Percentiles rank a stretch among this genome's conserved stretches.
Evolutionary conservation across 2,329 filamentous ascomycete genomes (phyloP).

Genomic region (Colletotrichum navitas): DNA sequence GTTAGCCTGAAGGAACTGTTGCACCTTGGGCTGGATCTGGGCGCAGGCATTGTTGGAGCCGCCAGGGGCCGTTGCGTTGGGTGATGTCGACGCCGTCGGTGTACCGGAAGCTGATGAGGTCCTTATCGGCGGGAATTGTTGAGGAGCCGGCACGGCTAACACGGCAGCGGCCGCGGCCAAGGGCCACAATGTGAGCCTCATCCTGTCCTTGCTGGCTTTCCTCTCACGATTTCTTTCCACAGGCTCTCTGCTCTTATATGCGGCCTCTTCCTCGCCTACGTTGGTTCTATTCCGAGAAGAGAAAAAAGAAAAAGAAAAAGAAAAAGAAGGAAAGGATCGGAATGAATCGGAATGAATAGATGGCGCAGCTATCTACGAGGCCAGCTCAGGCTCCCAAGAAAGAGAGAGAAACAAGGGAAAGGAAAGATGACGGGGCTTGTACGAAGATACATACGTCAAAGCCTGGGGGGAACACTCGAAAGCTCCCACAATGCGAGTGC

Average conservation of each 20-base stretch:
- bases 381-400: slow-evolving; percentile 38
- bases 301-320: neutral
- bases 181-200: slow-evolving; percentile 35
- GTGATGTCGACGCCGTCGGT: slow-evolving; percentile 5
- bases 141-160: slow-evolving; percentile 33
- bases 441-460: slow-evolving; percentile 19
- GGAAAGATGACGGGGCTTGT: slow-evolving; percentile 22
- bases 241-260: neutral
- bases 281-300: neutral
- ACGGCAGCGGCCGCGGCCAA: slow-evolving; percentile 34
- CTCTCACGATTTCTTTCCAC: neutral
- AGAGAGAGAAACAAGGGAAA: slow-evolving; percentile 7
- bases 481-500: neutral
- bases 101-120: slow-evolving; percentile 16
- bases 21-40: slow-evolving; percentile 24
- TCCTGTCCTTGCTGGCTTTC: neutral
- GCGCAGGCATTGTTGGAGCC: slow-evolving; percentile 18
- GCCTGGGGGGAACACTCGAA: slow-evolving; percentile 2
- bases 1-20: slow-evolving; percentile 19
- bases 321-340: neutral
- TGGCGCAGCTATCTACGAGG: slow-evolving; percentile 40
- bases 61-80: slow-evolving; percentile 8
- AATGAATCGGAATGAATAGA: slow-evolving; percentile 7
- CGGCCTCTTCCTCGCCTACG: neutral
- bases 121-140: slow-evolving; percentile 4